Evolutionary conservation across 148 eudicot species (phyloP).

Genomic region (Camellia granthamiana): DNA sequence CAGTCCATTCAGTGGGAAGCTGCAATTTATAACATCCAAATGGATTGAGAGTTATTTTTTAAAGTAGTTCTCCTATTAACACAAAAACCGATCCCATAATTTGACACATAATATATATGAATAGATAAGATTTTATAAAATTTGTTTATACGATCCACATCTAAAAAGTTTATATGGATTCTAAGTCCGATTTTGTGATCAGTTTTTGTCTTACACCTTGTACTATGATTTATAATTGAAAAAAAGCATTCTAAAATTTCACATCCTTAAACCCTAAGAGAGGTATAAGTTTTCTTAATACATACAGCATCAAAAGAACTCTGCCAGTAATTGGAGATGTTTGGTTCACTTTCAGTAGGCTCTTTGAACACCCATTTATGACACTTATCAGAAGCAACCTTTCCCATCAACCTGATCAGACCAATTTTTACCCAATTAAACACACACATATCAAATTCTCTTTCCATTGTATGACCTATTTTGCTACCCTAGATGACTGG

Average conservation of each 20-base stretch:
- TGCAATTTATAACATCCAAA: conserved; percentile 33
- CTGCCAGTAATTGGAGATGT: conserved; percentile 84
- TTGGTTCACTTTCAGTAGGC: conserved; percentile 82
- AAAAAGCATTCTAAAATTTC: too few relatives aligned
- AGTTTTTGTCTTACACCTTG: not conserved
- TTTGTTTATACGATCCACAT: too few relatives aligned
- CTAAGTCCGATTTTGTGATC: too few relatives aligned
- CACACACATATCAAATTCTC: conserved; percentile 4
- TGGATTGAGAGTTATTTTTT: not conserved
- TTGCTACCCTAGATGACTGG: not conserved
- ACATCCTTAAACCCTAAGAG: not conserved
- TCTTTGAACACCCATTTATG: conserved; percentile 99
- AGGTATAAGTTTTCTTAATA: not conserved
- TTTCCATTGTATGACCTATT: not conserved
- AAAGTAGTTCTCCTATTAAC: too few relatives aligned
- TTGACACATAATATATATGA: too few relatives aligned
- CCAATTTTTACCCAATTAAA: conserved; percentile 19
- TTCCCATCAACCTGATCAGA: conserved; percentile 81
- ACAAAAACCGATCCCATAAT: too few relatives aligned
- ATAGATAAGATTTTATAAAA: too few relatives aligned
- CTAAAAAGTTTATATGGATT: too few relatives aligned
- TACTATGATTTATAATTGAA: too few relatives aligned
- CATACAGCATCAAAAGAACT: conserved; percentile 94
- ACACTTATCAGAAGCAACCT: conserved; percentile 99
- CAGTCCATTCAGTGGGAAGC: conserved; percentile 94